Evolutionary conservation across 2,329 filamentous ascomycete genomes (phyloP).

Genomic region (Thelonectria blattea): DNA sequence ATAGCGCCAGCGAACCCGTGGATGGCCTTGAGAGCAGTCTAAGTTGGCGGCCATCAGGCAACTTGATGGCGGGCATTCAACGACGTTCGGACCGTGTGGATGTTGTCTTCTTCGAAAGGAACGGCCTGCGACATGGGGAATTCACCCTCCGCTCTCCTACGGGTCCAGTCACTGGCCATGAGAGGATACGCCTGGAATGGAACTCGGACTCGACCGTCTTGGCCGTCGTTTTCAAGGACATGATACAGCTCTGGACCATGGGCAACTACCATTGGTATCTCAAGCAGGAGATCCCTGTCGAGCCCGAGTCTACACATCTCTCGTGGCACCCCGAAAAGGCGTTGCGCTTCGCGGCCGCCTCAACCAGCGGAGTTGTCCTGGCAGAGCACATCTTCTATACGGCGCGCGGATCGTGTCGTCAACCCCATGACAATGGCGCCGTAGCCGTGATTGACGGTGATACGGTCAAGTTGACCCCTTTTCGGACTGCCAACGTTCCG

Average conservation of each 20-base stretch:
- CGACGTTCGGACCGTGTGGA: conserved; percentile 72
- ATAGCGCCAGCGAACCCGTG: conserved; percentile 93
- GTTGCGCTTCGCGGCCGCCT: conserved; percentile 67
- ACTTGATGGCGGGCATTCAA: conserved; percentile 87
- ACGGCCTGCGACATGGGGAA: conserved; percentile 94
- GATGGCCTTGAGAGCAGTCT: conserved; percentile 86
- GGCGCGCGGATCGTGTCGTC: conserved; percentile 69
- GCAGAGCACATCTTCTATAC: conserved; percentile 73
- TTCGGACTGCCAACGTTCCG: conserved; percentile 83
- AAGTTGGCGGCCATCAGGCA: conserved; percentile 91
- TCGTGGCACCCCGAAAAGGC: conserved; percentile 89
- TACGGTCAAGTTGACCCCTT: conserved; percentile 81
- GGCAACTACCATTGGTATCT: conserved; percentile 98
- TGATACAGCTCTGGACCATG: conserved; percentile 94
- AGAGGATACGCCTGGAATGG: conserved; percentile 76
- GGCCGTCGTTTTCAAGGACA: conserved; percentile 75
- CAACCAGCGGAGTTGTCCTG: conserved; percentile 58
- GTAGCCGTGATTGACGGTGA: conserved; percentile 86
- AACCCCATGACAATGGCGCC: conserved; percentile 78
- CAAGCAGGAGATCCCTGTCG: conserved; percentile 79
- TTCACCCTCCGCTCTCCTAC: conserved; percentile 78
- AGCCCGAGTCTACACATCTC: conserved; percentile 44
- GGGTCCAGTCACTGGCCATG: conserved; percentile 59
- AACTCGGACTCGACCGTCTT: conserved; percentile 92
- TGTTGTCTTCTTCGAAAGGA: conserved; percentile 94